These are phyloP conservation scores for Bryum argenteum DNA, from an alignment of 225 moss, liverwort and hornwort species.

Conservation along the genomic window DNA sequence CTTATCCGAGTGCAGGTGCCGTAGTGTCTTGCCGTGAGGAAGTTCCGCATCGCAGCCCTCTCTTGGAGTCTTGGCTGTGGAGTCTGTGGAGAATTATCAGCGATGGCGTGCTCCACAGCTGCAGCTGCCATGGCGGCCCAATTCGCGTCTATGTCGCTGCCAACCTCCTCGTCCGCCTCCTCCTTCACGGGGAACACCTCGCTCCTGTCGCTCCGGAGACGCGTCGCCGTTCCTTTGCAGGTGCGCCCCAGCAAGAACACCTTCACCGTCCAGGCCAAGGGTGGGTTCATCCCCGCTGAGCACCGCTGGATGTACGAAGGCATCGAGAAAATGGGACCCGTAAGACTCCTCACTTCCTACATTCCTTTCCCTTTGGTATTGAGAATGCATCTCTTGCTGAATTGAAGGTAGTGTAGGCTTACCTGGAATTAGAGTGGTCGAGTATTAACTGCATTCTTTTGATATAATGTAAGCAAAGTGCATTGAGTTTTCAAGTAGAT, in stretches of 20 bases:
- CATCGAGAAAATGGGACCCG: conserved; percentile 76
- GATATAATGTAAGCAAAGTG: no score
- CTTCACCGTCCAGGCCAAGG: conserved; percentile 43
- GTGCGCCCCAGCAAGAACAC: conserved; percentile 29
- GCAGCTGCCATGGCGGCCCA: conserved; percentile 25
- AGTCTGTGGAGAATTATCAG: not conserved
- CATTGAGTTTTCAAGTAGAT: no score
- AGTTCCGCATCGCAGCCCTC: not conserved
- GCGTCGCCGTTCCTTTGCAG: conserved; percentile 31
- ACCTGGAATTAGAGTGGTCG: no score
- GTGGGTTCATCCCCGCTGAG: conserved; percentile 76
- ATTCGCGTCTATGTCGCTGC: conserved; percentile 4
- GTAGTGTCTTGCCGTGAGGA: not conserved
- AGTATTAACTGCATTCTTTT: no score
- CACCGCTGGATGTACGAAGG: conserved; percentile 85
- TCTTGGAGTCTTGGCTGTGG: no score
- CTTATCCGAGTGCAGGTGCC: not conserved
- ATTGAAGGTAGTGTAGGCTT: not conserved
- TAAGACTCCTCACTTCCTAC: conserved; percentile 22
- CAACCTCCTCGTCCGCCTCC: conserved; percentile 35
- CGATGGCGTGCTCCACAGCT: conserved; percentile 25
- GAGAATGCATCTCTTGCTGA: not conserved
- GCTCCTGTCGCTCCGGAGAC: conserved; percentile 39
- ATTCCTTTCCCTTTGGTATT: not conserved
- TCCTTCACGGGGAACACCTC: conserved; percentile 42